Percentiles rank a stretch among this genome's conserved stretches.
phyloP scores from a whole-genome alignment of 2,329 filamentous ascomycete genomes.

The Lanzia echinophila region DNA sequence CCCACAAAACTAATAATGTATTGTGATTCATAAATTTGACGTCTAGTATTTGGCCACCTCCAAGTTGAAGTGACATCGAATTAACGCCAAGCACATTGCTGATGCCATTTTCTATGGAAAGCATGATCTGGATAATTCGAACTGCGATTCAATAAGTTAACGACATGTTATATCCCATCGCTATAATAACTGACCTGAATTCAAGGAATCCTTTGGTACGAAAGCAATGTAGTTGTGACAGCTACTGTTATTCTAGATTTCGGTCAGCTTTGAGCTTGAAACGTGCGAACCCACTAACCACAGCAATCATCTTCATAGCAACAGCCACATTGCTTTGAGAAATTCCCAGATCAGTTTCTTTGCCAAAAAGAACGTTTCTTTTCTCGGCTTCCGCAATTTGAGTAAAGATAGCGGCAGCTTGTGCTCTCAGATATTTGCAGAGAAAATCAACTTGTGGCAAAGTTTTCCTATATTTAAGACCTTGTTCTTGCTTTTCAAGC shows the following conservation, averaged over 20 bases:
- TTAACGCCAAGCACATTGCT: slow-evolving; percentile 21
- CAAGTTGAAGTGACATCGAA: slow-evolving; percentile 22
- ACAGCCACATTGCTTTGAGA: slow-evolving; percentile 15
- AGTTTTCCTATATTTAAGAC: slow-evolving; percentile 38
- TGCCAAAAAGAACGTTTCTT: slow-evolving; percentile 61
- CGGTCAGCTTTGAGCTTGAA: slow-evolving; percentile 1
- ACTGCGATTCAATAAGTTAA: slow-evolving; percentile 16
- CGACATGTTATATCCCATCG: background rate
- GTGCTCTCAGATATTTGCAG: slow-evolving; percentile 48
- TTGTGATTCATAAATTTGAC: slow-evolving; percentile 26
- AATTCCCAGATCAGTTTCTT: slow-evolving; percentile 30
- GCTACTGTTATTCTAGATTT: slow-evolving; percentile 13
- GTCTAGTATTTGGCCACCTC: slow-evolving; percentile 27
- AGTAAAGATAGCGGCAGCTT: slow-evolving; percentile 56
- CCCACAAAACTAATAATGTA: slow-evolving; percentile 27
- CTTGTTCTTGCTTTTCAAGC: slow-evolving; percentile 25
- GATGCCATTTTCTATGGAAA: slow-evolving; percentile 28
- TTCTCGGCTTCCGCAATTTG: slow-evolving; percentile 64
- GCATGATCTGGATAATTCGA: slow-evolving; percentile 21
- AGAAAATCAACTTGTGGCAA: slow-evolving; percentile 59
- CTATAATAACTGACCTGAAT: slow-evolving; percentile 18
- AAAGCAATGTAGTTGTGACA: slow-evolving; percentile 21
- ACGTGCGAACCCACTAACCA: slow-evolving; percentile 14
- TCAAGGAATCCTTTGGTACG: slow-evolving; percentile 18
- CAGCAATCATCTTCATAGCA: slow-evolving; percentile 24